Base-by-base conservation (phyloP, 2,329 filamentous ascomycete genomes). In the Cercospora sojina region DNA sequence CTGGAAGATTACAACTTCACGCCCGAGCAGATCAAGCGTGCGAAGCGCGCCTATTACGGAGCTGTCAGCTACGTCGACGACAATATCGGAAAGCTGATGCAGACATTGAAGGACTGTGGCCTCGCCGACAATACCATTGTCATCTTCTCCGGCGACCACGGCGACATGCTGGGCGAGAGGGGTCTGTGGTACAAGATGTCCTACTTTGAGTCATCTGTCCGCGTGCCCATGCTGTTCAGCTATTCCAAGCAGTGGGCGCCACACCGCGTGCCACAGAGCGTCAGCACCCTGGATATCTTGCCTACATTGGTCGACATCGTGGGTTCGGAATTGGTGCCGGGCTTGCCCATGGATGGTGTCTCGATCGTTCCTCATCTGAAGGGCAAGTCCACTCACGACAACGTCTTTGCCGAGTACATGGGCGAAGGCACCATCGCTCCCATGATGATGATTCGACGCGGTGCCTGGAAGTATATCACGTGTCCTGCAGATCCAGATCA, bases 121-220 rank as follows among this genome's bases (percentile, higher is more conserved):
- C 83, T 97, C 53, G 89, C 89, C 67, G 88, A 96, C 35, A 88
- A 97, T 79, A 97, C 93, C 12, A 93, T 97, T 73, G 84, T 97
- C 74, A 88, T 97, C 71, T 97, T 97, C 81, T 93, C 90, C 66
- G 93, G 93, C 53, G 93, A 97, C 77, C 93, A 97, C 76, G 93
- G 93, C 64, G 93, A 97, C 79, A 97, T 97, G 93, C 86, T 97
- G 7, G 93, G 93, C 66, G 93, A 97, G 83, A 89, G 92, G 62
- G 91, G 91, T 5, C 83, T 97, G 56, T 97, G 93, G 93, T 93
- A 97, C 84, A 97, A 97, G 85, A 97, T 97, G 93, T 92, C 88
- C 76, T 97, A 95, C 86, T 97, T 93, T 74, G 93, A 97, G 84
- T 90, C 90, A 47, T 96, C 92, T 12, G 92, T 92, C 55, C 90